Evolutionary conservation across 2,329 filamentous ascomycete species (phyloP).

Genomic region (Pleurostoma richardsiae): DNA sequence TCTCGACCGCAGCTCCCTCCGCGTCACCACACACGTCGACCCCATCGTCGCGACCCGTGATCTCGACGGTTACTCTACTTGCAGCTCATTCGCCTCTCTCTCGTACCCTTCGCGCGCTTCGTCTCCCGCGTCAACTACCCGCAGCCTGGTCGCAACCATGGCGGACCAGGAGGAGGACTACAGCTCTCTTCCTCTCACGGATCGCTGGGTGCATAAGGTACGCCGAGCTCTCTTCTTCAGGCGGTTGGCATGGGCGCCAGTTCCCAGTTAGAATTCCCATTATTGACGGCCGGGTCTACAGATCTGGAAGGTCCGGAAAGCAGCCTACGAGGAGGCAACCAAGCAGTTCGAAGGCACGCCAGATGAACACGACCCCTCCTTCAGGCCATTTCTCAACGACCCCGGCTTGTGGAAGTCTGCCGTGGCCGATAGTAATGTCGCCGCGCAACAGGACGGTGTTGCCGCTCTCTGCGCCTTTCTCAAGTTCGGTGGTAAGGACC

Average conservation of each 20-base stretch:
- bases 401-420: slow-evolving; percentile 85
- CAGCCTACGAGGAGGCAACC: slow-evolving; percentile 86
- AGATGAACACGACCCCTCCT: slow-evolving; percentile 79
- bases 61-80: too few species aligned
- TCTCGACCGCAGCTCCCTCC: too few species aligned
- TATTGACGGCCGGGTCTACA: slow-evolving; percentile 20
- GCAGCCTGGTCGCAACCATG: slow-evolving; percentile 42
- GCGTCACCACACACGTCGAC: too few species aligned
- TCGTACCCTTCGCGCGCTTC: too few species aligned
- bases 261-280: neutral
- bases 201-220: slow-evolving; percentile 81
- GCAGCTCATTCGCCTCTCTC: too few species aligned
- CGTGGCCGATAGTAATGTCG: slow-evolving; percentile 91
- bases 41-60: too few species aligned
- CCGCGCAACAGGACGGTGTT: slow-evolving; percentile 90
- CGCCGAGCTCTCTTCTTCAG: slow-evolving; percentile 5
- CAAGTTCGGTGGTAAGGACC: slow-evolving; percentile 80
- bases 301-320: slow-evolving; percentile 97
- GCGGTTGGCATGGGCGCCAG: too few species aligned
- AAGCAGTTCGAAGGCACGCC: slow-evolving; percentile 82
- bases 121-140: too few species aligned
- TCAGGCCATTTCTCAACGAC: slow-evolving; percentile 83
- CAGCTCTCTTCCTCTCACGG: slow-evolving; percentile 69
- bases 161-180: slow-evolving; percentile 81
- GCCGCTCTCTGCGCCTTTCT: slow-evolving; percentile 85